A percentile compares a stretch with the other conserved stretches of the same genome.
Conservation (phyloP, 1,284 basidiomycete genomes). For the Neotropicomus parvogracilis region DNA sequence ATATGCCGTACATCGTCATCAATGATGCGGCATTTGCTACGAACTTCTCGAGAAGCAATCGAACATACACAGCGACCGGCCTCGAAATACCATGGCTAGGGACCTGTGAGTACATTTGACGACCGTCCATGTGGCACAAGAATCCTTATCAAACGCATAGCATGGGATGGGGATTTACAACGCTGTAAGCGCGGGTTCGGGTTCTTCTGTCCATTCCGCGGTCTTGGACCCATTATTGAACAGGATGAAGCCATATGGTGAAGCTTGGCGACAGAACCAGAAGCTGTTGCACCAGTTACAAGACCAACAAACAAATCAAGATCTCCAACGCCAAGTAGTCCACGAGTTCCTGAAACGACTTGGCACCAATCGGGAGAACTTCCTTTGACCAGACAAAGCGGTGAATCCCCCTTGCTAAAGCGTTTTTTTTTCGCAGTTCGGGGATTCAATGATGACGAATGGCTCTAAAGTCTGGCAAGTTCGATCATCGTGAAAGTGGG, state of each 20-base stretch:
- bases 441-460: no score
- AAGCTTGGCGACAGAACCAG: slow-evolving; percentile 2
- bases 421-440: no score
- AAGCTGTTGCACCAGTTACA: slow-evolving; percentile 6
- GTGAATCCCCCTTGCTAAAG: neutral
- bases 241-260: slow-evolving; percentile 9
- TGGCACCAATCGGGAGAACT: neutral
- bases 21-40: slow-evolving; percentile 1
- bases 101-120: neutral
- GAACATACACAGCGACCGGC: slow-evolving; percentile 5
- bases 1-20: slow-evolving; percentile 1
- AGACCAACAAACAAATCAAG: neutral
- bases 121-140: neutral
- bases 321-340: neutral
- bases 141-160: neutral
- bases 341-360: neutral
- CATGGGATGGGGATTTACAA: slow-evolving; percentile 7
- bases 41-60: slow-evolving; percentile 7
- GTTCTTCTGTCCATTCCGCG: neutral
- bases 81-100: slow-evolving; percentile 3
- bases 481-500: slow-evolving; percentile 3
- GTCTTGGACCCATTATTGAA: neutral
- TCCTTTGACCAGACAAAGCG: slow-evolving; percentile 3
- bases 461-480: slow-evolving; percentile 3
- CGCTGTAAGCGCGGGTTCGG: neutral